Conservation (phyloP, 345 rosid genomes). For the Dipteronia dyeriana region DNA sequence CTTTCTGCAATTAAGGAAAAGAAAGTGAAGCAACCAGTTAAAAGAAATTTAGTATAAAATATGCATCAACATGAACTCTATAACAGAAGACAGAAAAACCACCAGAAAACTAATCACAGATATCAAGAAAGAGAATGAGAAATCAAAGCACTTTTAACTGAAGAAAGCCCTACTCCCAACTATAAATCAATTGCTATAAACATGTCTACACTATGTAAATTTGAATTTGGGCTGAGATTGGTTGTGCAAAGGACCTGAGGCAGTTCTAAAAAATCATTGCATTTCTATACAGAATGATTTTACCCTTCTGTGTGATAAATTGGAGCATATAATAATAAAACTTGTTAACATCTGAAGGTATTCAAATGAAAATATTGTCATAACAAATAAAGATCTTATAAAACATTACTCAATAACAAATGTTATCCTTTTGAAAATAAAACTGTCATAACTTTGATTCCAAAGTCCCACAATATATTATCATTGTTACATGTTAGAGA, state of each 20-base stretch:
- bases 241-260: background rate
- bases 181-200: background rate
- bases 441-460: background rate
- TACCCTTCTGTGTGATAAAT: background rate
- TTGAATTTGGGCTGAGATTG: background rate
- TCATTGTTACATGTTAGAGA: background rate
- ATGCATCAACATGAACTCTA: background rate
- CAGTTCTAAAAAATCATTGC: background rate
- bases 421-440: background rate
- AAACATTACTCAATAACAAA: background rate
- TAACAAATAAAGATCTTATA: background rate
- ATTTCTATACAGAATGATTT: background rate
- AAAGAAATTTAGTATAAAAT: background rate
- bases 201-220: background rate
- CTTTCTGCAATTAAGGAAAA: constrained; percentile 61
- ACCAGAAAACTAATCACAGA: background rate
- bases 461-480: background rate
- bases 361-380: background rate
- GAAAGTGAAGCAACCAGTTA: background rate
- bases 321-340: background rate
- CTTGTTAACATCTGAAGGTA: background rate
- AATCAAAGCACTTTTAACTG: background rate
- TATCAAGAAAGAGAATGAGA: background rate
- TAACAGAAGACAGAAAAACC: background rate
- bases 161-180: background rate